Evolutionary conservation across 2,329 filamentous ascomycete genomes (phyloP), one percentile per base, ranked within the genome.

Genomic region (Xylariaceae sp.): DNA sequence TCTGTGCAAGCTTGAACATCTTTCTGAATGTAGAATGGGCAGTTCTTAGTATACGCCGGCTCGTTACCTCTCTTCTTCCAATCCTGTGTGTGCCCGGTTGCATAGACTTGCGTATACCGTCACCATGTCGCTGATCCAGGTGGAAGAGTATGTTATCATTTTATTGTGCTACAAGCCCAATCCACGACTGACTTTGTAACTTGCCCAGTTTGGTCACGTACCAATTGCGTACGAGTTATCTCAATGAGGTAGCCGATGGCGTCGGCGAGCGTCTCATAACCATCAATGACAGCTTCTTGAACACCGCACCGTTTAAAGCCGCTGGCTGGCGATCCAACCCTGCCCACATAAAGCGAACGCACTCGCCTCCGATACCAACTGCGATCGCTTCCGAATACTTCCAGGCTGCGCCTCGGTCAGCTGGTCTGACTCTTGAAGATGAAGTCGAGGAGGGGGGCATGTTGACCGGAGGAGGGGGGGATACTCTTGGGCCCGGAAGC

Each of bases 341-440:
- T 9, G 77, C 83, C 15, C 82, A 89, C 50, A 81, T 86, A 62
- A 90, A 90, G 64, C 81, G 87, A 54, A 90, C 85, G 35, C 86
- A 94, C 63, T 93, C 87, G 3, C 88, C 87, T 16, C 87, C 87
- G 1, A 94, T 94, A 42, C 87, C 87, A 9, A 90, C 87, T 3
- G 86, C 85, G 12, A 79, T 89, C 47, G 83, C 85, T 22, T 87
- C 85, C 35, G 87, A 93, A 60, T 93, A 93, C 66, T 93, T 93
- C 59, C 85, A 89, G 38, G 73, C 60, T 26, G 77, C 85, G 1
- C 80, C 81, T 9, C 79, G 81, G 9, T 75, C 76, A 31, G 70
- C 74, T 17, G 81, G 79, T 1, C 63, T 85, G 29, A 80, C 79
- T 9, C 75, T 87, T 19, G 82, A 84, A 50, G 81, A 84, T 64